A percentile compares a stretch with the other conserved stretches of the same genome.
These are phyloP conservation scores for Talaromyces rugulosus DNA, from an alignment of 2,329 filamentous ascomycete species.

Conservation along the genomic window DNA sequence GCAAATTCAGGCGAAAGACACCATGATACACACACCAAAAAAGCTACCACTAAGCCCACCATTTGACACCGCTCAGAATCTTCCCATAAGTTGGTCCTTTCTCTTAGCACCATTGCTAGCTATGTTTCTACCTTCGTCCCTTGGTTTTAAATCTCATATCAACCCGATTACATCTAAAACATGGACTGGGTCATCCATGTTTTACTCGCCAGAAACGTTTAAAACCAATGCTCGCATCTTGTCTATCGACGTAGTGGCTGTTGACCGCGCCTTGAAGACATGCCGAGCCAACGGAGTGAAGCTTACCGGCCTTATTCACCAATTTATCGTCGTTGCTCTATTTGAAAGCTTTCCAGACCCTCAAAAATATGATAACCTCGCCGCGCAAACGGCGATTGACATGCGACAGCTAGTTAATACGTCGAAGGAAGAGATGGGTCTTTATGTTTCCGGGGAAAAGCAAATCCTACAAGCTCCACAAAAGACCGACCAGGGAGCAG, in stretches of 20 bases:
- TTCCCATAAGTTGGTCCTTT: constrained; percentile 3
- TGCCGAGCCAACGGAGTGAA: constrained; percentile 34
- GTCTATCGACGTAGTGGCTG: neutral
- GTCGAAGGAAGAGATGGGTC: constrained; percentile 25
- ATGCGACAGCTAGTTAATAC: constrained; percentile 34
- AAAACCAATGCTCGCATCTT: neutral
- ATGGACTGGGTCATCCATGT: neutral
- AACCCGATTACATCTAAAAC: neutral
- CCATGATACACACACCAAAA: neutral
- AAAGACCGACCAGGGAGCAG: neutral
- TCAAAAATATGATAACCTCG: constrained; percentile 28
- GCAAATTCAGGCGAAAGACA: neutral
- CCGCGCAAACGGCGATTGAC: constrained; percentile 38
- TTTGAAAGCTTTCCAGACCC: constrained; percentile 23
- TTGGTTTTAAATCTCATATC: neutral
- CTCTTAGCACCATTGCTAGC: neutral
- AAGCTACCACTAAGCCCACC: neutral
- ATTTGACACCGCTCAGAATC: constrained; percentile 6
- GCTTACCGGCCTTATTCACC: constrained; percentile 40
- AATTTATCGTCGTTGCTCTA: constrained; percentile 37
- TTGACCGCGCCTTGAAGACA: constrained; percentile 18
- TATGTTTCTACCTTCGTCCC: neutral
- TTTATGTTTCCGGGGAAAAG: constrained; percentile 26
- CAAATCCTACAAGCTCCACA: neutral
- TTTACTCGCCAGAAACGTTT: neutral